Evolutionary conservation across 1,284 basidiomycete species (phyloP), one percentile per base, ranked within the genome.

Genomic region (Leccinum pseudoinsigne): DNA sequence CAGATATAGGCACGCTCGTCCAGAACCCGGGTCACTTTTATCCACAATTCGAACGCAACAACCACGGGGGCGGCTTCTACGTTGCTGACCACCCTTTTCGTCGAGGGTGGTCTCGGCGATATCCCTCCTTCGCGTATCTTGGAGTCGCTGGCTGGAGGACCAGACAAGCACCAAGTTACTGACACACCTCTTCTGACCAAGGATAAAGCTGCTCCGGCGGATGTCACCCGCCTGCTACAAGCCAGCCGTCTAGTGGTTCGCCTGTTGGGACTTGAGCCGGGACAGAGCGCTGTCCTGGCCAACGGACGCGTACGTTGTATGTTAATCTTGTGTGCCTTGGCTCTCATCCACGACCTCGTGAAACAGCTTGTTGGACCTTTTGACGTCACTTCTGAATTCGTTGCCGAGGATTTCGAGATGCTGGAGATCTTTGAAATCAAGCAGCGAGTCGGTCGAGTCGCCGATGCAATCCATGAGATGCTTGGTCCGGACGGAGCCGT

Each of bases 241-340:
- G 72, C 79, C 0, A 79, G 82, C 64, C 77, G 78, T 42, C 70
- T 84, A 34, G 68, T 90, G 26, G 77, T 78, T 4, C 77, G 81
- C 23, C 81, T 83, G 54, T 69, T 95, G 2, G 82, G 82, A 2
- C 68, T 95, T 42, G 68, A 75, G 11, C 81, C 84, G 2, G 87
- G 88, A 0, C 76, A 87, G 62, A 80, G 81, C 16, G 89, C 82
- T 1, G 63, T 97, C 21, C 68, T 95, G 45, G 79, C 93, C 58
- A 97, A 97, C 68, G 95, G 95, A 45, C 82, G 95, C 38, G 93
- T 95, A 71, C 72, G 84, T 73, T 21, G 36, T 51, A 0, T 31
- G 58, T 38, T 38, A 18, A 8, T 9, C 10, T 10, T 57, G 38
- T 53, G 54, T 47, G 36, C 9, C 16, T 60, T 21, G 14, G 14